A percentile compares a stretch with the other conserved stretches of the same genome.
phyloP scores from a whole-genome alignment of 2,329 filamentous ascomycete species.

The Colletotrichum incanum region DNA sequence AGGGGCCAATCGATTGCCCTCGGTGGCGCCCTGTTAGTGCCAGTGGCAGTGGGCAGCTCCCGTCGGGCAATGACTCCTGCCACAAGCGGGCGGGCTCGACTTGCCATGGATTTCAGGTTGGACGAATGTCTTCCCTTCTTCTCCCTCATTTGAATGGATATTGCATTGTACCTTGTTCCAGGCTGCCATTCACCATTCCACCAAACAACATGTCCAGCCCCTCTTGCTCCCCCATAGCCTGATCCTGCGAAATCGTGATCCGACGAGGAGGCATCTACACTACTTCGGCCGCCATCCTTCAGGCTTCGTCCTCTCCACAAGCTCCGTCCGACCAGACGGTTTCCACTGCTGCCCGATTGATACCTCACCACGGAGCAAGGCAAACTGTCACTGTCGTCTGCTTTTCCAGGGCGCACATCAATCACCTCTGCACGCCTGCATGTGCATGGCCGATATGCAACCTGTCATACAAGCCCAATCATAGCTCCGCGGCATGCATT shows the following conservation, averaged over 20 bases:
- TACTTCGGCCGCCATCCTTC: background rate
- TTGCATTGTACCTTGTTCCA: background rate
- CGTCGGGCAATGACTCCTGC: constrained; percentile 26
- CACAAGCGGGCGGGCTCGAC: background rate
- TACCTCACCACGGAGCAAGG: constrained; percentile 37
- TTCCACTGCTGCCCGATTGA: constrained; percentile 44
- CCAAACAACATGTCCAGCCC: background rate
- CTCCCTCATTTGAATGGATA: constrained; percentile 2
- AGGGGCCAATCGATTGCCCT: constrained; percentile 30
- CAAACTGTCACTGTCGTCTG: constrained; percentile 29
- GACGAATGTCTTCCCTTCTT: background rate
- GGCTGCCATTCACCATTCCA: background rate
- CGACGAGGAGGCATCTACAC: background rate
- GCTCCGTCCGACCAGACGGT: constrained; percentile 31
- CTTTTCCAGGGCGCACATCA: constrained; percentile 41
- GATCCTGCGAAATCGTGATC: constrained; percentile 14
- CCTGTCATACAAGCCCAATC: constrained; percentile 42
- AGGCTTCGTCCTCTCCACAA: constrained; percentile 11
- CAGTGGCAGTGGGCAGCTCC: constrained; percentile 20
- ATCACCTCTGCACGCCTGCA: constrained; percentile 36
- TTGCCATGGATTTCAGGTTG: constrained; percentile 1
- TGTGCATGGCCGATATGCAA: constrained; percentile 42
- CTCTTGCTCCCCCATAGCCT: background rate
- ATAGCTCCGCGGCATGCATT: constrained; percentile 37
- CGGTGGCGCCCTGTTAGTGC: constrained; percentile 12